These are phyloP conservation scores for Xanthoconium stramineum DNA, from an alignment of 768 basidiomycete genomes.

Conservation along the genomic window DNA sequence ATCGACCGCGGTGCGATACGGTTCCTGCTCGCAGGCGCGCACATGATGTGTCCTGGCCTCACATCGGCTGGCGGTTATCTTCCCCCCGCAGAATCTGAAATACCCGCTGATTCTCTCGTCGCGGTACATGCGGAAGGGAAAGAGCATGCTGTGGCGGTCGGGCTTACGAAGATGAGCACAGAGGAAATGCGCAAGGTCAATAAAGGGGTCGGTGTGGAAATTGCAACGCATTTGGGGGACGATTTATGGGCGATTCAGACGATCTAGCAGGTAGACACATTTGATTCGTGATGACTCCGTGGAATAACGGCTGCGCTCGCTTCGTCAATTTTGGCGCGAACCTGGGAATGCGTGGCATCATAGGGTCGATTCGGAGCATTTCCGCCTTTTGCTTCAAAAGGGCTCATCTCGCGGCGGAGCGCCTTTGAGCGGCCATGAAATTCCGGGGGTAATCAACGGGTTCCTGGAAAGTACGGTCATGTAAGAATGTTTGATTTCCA, in stretches of 20 bases:
- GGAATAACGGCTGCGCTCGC: neutral
- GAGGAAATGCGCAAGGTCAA: constrained; percentile 90
- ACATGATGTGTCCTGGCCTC: constrained; percentile 97
- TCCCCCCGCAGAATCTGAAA: constrained; percentile 64
- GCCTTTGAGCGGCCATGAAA: neutral
- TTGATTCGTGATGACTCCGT: neutral
- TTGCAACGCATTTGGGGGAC: constrained; percentile 81
- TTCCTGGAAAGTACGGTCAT: neutral
- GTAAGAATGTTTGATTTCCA: neutral
- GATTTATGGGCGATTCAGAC: constrained; percentile 76
- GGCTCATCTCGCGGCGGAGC: neutral
- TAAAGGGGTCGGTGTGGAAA: constrained; percentile 89
- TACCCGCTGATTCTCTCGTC: constrained; percentile 76
- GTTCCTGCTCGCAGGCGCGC: constrained; percentile 88
- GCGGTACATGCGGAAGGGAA: constrained; percentile 96
- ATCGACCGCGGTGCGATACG: constrained; percentile 98
- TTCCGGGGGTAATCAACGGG: neutral
- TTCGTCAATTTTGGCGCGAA: neutral
- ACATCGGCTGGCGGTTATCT: constrained; percentile 90
- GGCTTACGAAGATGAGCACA: constrained; percentile 74
- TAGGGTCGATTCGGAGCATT: constrained; percentile 13
- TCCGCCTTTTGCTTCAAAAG: constrained; percentile 5
- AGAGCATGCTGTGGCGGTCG: constrained; percentile 85
- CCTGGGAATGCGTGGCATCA: neutral
- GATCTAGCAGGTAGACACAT: constrained; percentile 38